Base-by-base conservation (phyloP, 331 rosid species). In the Erythrophleum ivorense region DNA sequence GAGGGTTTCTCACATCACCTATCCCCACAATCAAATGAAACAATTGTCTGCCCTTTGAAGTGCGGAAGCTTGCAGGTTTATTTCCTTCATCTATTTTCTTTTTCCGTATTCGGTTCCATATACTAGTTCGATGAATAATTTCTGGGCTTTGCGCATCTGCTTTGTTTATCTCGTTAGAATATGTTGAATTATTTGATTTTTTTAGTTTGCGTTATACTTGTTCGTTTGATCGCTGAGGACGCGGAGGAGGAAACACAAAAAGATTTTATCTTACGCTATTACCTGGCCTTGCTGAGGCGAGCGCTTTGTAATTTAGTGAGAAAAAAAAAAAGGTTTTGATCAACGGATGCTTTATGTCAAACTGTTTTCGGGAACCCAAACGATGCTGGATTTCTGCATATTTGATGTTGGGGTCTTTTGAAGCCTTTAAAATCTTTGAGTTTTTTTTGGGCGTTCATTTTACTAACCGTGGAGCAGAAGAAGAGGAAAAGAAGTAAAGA, bases 1-100 rank as follows among this genome's bases (percentile, higher is more conserved):
- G 40, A 85, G 88, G 88, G 88, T 85, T 85, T 85, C 81, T 7
- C 70, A 14, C n/a, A 5, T 36, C 54, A 57, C 19, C 3, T 21
- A 45, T 45, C 57, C 34, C 58, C 33, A 40, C 58, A 46, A 12
- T 45, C 62, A 55, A 1, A 75, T 78, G 76, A 81, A 12, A 45
- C 68, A 53, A 68, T 81, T 53, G 41, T 81, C 80, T 77, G 9
- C 55, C 19, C 16, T 54, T 71, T 78, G 75, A 84, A 80, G 80
- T 45, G 80, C 10, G 4, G 45, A 73, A 53, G 80, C 78, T 62
- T 63, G 8, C 67, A 76, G 88, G 87, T 89, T 52, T 38, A 31
- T 2, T 71, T 38, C 57, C 33, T 34, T 55, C 14, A 9, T 34
- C 81, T 48, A n/a, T 33, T 60, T 73, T 54, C 9, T 54, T 59